A percentile compares a stretch with the other conserved stretches of the same genome.
These are phyloP conservation scores for Cystoderma amianthinum DNA, from an alignment of 768 basidiomycete species.

Conservation along the genomic window DNA sequence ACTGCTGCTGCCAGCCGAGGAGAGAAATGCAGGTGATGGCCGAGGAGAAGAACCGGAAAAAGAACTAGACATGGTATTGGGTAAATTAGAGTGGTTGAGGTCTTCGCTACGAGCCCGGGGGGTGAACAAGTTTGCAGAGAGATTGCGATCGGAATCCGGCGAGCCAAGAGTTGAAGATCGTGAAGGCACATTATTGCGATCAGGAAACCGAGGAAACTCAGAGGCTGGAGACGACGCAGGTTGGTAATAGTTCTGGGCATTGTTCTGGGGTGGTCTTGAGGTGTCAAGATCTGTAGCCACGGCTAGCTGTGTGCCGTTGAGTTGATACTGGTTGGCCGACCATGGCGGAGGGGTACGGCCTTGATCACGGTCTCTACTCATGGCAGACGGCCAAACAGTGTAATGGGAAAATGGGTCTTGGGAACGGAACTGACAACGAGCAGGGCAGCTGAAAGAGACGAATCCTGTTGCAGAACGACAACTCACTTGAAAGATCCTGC, in stretches of 20 bases:
- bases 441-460: slow-evolving; percentile 3
- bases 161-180: slow-evolving; percentile 60
- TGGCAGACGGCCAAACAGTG: slow-evolving; percentile 9
- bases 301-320: slow-evolving; percentile 12
- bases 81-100: slow-evolving; percentile 45
- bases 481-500: background rate
- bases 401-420: background rate
- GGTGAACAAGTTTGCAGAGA: slow-evolving; percentile 23
- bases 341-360: slow-evolving; percentile 25
- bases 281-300: slow-evolving; percentile 18
- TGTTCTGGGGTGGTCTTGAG: slow-evolving; percentile 12
- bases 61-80: slow-evolving; percentile 15
- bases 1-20: slow-evolving; percentile 30
- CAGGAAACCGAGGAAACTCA: slow-evolving; percentile 30
- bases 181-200: slow-evolving; percentile 49
- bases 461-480: background rate
- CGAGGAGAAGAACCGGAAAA: slow-evolving; percentile 24
- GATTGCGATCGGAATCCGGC: slow-evolving; percentile 47
- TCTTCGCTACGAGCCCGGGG: slow-evolving; percentile 67
- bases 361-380: slow-evolving; percentile 32
- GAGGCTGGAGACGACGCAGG: slow-evolving; percentile 28
- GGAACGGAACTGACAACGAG: slow-evolving; percentile 1
- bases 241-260: slow-evolving; percentile 8
- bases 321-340: slow-evolving; percentile 19
- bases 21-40: slow-evolving; percentile 40